Conservation (phyloP, 768 basidiomycete genomes). For the Sutorius australiensis region DNA sequence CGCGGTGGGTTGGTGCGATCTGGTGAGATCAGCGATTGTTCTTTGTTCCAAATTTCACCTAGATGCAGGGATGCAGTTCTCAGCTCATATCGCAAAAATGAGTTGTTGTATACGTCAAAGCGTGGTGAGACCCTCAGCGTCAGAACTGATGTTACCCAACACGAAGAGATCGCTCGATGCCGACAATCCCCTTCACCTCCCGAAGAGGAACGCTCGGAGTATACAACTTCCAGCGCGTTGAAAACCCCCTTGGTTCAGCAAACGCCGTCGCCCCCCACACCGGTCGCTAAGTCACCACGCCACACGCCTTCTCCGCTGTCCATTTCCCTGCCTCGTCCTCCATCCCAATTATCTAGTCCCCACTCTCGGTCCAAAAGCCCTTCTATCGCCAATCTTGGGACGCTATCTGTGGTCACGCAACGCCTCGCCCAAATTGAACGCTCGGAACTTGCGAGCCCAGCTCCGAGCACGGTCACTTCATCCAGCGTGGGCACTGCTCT, state of each 20-base stretch:
- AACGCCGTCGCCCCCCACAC: constrained; percentile 21
- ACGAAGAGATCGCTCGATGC: neutral
- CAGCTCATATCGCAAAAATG: constrained; percentile 30
- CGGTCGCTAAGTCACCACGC: constrained; percentile 26
- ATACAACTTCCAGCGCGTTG: constrained; percentile 23
- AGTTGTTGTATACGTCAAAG: neutral
- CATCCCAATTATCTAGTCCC: constrained; percentile 25
- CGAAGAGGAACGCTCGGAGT: constrained; percentile 25
- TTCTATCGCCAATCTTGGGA: constrained; percentile 59
- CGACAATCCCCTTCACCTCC: constrained; percentile 10
- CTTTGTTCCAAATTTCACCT: neutral
- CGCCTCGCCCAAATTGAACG: constrained; percentile 60
- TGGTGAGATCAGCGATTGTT: constrained; percentile 44
- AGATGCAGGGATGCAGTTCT: constrained; percentile 56
- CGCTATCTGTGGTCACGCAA: constrained; percentile 61
- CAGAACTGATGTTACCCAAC: constrained; percentile 13
- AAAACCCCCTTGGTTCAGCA: constrained; percentile 6
- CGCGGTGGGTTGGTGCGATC: constrained; percentile 70
- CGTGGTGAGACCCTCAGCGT: constrained; percentile 8
- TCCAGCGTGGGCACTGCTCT: constrained; percentile 24
- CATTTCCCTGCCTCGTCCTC: constrained; percentile 22
- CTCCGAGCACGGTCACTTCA: constrained; percentile 18
- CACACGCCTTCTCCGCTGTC: constrained; percentile 17
- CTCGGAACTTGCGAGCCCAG: constrained; percentile 17
- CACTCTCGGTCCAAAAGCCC: constrained; percentile 42